phyloP scores from a whole-genome alignment of 352 stramenopile species.

The Pythium insidiosum region DNA sequence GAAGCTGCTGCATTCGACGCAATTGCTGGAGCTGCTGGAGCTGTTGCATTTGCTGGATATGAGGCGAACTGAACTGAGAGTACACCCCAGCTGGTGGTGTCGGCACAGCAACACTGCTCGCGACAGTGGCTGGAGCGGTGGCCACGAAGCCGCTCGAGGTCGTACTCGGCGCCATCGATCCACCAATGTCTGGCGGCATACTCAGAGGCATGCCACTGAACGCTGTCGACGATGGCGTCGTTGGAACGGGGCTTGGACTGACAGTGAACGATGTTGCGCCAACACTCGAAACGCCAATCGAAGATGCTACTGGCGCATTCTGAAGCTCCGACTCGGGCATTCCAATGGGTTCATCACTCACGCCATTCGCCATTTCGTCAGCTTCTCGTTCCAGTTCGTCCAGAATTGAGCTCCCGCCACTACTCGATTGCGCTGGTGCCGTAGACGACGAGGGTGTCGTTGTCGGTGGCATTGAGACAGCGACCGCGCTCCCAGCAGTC shows the following conservation, averaged over 20 bases:
- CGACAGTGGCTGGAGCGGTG: slow-evolving; percentile 26
- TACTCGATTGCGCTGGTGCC: not conserved
- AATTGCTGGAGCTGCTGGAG: slow-evolving; percentile 84
- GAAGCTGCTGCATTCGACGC: slow-evolving; percentile 56
- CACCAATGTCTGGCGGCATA: slow-evolving; percentile 67
- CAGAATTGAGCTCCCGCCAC: slow-evolving; percentile 62
- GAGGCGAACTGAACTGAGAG: too few relatives aligned
- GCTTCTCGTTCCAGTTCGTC: slow-evolving; percentile 81
- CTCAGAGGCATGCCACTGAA: slow-evolving; percentile 58
- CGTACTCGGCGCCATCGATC: slow-evolving; percentile 16
- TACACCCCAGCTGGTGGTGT: too few relatives aligned
- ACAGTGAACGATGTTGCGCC: slow-evolving; percentile 20
- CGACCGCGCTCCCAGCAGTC: too few relatives aligned
- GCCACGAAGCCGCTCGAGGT: slow-evolving; percentile 32
- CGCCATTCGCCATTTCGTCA: slow-evolving; percentile 80
- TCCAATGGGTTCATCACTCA: slow-evolving; percentile 71
- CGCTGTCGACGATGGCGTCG: slow-evolving; percentile 11
- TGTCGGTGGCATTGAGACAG: slow-evolving; percentile 9
- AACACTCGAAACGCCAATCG: slow-evolving; percentile 6
- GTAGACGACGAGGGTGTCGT: slow-evolving; percentile 12
- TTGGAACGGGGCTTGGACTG: too few relatives aligned
- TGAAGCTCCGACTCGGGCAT: slow-evolving; percentile 82
- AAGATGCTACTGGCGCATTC: slow-evolving; percentile 7
- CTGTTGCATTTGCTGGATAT: slow-evolving; percentile 81
- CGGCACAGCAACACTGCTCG: slow-evolving; percentile 32